A percentile compares a stretch with the other conserved stretches of the same genome.
These are phyloP conservation scores for Myrica gale DNA, from an alignment of 306 rosid genomes.

Conservation along the genomic window DNA sequence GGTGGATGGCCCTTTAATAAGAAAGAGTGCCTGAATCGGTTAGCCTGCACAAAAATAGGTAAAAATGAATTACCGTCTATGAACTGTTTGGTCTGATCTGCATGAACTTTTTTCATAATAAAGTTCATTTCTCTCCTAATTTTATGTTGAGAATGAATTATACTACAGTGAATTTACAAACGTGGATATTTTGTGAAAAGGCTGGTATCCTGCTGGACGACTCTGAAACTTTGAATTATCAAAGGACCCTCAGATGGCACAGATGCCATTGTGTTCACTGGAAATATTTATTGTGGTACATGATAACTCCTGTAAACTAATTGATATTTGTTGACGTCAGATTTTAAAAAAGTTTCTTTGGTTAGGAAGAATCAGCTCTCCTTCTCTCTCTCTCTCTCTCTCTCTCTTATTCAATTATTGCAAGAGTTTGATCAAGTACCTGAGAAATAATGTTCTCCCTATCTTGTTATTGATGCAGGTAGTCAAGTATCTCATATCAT, in stretches of 20 bases:
- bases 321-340: background rate
- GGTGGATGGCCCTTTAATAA: background rate
- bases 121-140: background rate
- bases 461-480: slow-evolving; percentile 55
- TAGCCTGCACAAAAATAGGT: background rate
- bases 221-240: background rate
- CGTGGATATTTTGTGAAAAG: background rate
- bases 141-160: background rate
- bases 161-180: background rate
- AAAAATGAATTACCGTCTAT: background rate
- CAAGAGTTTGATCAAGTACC: slow-evolving; percentile 6
- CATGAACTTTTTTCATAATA: background rate
- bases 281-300: background rate
- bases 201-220: background rate
- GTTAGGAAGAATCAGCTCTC: no score
- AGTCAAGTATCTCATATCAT: slow-evolving; percentile 53
- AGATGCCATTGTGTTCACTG: background rate
- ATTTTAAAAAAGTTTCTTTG: background rate
- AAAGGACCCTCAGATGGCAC: background rate
- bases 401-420: background rate
- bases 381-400: background rate
- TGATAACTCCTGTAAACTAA: background rate
- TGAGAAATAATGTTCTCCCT: background rate
- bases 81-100: no score
- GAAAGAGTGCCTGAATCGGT: background rate